Percentiles rank a stretch among this genome's conserved stretches.
These are phyloP conservation scores for Mucor ambiguus DNA, from an alignment of 371 early-diverging fungal species.

Conservation along the genomic window DNA sequence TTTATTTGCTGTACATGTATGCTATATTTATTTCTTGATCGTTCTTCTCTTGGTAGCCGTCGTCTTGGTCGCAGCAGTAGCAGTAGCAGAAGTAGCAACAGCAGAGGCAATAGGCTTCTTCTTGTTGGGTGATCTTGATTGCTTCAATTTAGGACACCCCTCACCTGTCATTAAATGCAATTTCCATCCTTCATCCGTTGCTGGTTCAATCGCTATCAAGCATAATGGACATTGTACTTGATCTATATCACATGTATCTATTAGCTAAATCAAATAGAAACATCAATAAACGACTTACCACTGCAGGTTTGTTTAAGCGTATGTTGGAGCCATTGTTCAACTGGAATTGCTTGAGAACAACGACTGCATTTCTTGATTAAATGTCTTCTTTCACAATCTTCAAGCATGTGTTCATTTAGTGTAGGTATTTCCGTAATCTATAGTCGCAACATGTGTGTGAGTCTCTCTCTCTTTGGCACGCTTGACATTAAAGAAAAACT, in stretches of 20 bases:
- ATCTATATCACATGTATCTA: background rate
- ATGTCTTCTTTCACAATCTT: constrained; percentile 66
- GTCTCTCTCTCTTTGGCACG: background rate
- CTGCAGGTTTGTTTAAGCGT: constrained; percentile 51
- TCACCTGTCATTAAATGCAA: constrained; percentile 58
- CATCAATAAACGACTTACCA: constrained; percentile 27
- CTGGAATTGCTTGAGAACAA: constrained; percentile 64
- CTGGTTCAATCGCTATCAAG: constrained; percentile 52
- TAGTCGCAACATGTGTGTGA: background rate
- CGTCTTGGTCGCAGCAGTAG: background rate
- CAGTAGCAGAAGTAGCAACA: background rate
- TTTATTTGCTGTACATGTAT: background rate
- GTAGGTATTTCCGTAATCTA: constrained; percentile 78
- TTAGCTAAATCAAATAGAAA: background rate
- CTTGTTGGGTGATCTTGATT: constrained; percentile 15
- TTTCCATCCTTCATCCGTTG: constrained; percentile 70
- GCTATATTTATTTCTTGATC: background rate
- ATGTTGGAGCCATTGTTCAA: constrained; percentile 63
- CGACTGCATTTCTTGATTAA: constrained; percentile 64
- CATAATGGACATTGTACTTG: constrained; percentile 71
- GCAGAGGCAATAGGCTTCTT: background rate
- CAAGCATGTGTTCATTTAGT: constrained; percentile 63
- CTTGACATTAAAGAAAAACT: constrained; percentile 25
- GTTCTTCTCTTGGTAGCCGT: background rate
- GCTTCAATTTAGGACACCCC: constrained; percentile 52